Evolutionary conservation across 176 grass and related monocot species (phyloP).

Genomic region (Rhipidocladum racemiflorum): DNA sequence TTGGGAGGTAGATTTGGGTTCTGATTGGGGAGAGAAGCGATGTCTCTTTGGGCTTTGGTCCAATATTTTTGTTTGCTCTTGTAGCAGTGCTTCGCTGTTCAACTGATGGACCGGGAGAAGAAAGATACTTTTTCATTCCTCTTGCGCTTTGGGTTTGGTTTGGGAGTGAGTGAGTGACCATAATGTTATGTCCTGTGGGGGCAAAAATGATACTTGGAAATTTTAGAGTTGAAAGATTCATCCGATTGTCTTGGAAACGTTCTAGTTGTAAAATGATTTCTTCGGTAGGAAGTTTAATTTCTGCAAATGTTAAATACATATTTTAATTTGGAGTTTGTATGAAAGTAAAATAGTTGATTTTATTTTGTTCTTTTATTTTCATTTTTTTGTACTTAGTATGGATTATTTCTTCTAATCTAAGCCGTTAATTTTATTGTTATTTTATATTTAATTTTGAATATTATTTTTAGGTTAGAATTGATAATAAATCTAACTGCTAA

Average conservation of each 20-base stretch:
- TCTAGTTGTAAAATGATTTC: neutral
- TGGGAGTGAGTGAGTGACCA: neutral
- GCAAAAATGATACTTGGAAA: neutral
- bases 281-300: neutral
- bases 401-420: too few relatives aligned
- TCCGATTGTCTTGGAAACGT: neutral
- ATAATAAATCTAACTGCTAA: too few relatives aligned
- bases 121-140: neutral
- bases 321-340: too few relatives aligned
- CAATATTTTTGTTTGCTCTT: neutral
- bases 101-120: neutral
- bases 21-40: neutral
- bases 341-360: too few relatives aligned
- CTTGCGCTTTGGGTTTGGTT: neutral
- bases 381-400: too few relatives aligned
- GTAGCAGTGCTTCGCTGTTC: neutral
- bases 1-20: constrained; percentile 7
- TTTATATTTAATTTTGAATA: too few relatives aligned
- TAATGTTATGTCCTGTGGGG: neutral
- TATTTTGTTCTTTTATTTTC: too few relatives aligned
- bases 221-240: neutral
- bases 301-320: neutral
- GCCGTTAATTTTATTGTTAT: too few relatives aligned
- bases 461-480: too few relatives aligned
- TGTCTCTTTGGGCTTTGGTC: neutral